phyloP scores from a whole-genome alignment of 257 asterid genomes.

The Sherardia arvensis region DNA sequence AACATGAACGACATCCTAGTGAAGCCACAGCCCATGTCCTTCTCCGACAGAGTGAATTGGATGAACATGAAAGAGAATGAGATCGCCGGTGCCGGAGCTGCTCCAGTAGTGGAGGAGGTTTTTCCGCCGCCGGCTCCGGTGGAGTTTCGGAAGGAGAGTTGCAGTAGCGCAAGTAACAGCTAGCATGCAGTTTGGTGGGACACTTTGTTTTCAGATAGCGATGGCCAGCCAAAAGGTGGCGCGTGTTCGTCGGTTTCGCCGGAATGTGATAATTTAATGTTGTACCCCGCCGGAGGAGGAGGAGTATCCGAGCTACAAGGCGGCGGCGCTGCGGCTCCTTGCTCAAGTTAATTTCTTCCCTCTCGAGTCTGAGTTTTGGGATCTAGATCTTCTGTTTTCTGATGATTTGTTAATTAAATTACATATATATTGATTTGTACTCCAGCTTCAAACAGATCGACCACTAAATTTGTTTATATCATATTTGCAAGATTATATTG shows the following conservation, averaged over 20 bases:
- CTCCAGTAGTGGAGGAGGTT: not conserved
- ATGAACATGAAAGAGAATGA: not conserved
- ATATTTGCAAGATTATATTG: no score
- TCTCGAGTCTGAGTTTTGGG: conserved; percentile 2
- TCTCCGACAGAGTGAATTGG: not conserved
- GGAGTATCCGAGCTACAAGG: not conserved
- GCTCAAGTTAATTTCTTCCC: not conserved
- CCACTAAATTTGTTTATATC: no score
- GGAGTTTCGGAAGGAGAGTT: not conserved
- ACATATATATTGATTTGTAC: no score
- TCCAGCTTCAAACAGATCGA: no score
- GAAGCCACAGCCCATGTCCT: conserved; percentile 12
- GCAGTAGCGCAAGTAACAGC: not conserved
- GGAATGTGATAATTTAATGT: not conserved
- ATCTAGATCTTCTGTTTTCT: not conserved
- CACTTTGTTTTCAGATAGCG: conserved; percentile 1
- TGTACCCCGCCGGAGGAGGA: not conserved
- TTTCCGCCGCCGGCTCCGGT: no score
- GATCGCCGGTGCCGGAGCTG: not conserved
- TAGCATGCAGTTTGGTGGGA: conserved; percentile 15
- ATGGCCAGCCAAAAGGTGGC: not conserved
- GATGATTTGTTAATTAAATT: not conserved
- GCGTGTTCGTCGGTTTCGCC: not conserved
- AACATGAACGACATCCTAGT: not conserved
- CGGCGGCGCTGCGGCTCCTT: not conserved